phyloP scores from a whole-genome alignment of 805 yeast genomes.

The Saccharomyces cerevisiae region DNA sequence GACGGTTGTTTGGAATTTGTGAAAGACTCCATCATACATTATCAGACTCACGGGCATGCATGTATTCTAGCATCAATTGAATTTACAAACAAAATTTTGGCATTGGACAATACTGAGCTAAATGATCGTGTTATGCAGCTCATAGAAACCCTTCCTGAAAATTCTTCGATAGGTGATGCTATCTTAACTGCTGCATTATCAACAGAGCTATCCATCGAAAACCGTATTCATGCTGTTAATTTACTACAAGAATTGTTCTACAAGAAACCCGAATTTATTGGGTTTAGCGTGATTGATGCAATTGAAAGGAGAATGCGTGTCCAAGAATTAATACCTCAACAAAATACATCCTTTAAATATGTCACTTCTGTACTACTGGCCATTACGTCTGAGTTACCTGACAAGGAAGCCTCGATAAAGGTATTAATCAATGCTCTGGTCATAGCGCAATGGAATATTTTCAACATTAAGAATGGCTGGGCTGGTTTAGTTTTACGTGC shows the following conservation, averaged over 20 bases:
- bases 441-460: slow-evolving; percentile 35
- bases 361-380: slow-evolving; percentile 33
- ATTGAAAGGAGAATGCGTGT: slow-evolving; percentile 26
- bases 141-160: slow-evolving; percentile 9
- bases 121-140: slow-evolving; percentile 6
- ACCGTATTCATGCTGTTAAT: slow-evolving; percentile 31
- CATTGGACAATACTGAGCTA: slow-evolving; percentile 3
- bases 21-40: slow-evolving; percentile 29
- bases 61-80: slow-evolving; percentile 19
- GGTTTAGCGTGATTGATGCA: slow-evolving; percentile 39
- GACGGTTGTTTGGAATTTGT: slow-evolving; percentile 25
- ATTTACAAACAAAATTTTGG: slow-evolving; percentile 13
- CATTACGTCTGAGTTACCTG: slow-evolving; percentile 29
- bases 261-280: slow-evolving; percentile 33
- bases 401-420: slow-evolving; percentile 21
- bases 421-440: slow-evolving; percentile 37
- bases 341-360: slow-evolving; percentile 22
- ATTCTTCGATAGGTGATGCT: slow-evolving; percentile 35
- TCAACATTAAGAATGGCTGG: slow-evolving; percentile 57
- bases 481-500: slow-evolving; percentile 60
- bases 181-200: slow-evolving; percentile 45
- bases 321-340: slow-evolving; percentile 4
- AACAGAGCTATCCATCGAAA: slow-evolving; percentile 27
- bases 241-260: slow-evolving; percentile 30
- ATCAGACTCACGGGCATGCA: slow-evolving; percentile 36